Base-by-base conservation (phyloP, 495 filamentous ascomycete species). In the Aspergillus sclerotiicarbonarius region DNA sequence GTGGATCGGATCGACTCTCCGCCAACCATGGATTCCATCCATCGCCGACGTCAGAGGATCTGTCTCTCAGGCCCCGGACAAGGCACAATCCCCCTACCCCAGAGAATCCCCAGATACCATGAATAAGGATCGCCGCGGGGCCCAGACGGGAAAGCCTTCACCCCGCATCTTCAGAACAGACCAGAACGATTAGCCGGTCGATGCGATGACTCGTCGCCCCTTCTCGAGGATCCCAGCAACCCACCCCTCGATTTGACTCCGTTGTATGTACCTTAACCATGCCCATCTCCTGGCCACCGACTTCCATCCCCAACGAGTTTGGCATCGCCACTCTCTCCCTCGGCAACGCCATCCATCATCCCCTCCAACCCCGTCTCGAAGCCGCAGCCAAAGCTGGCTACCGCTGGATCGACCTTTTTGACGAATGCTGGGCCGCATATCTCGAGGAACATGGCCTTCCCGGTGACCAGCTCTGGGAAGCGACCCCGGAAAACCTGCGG, bases 361-460 rank as follows among this genome's bases (percentile, higher is more conserved):
- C 25, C 0, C 64, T 74, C 13, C 49, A 56, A 19, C 63, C 68
- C 4, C 62, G 70, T 20, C 59, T 74, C 15, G 50, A 66, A 52
- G 67, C 64, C 49, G 71, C 71, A 6, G 69, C 70, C 4, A 54
- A 64, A 53, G 63, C 66, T 0, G 70, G 71, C 0, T 74, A 68
- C 49, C 44, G 65, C 57, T 65, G 64, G 59, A 72, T 74, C 54
- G 71, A 72, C 47, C 60, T 74, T 5, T 74, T 74, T 45, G 71
- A 74, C 47, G 70, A 74, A 20, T 72, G 69, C 58, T 74, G 71
- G 71, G 71, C 68, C 7, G 64, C 64, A 5, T 72, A 72, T 45
- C 56, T 72, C 1, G 66, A 65, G 10, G 66, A 72, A 37, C 60
- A 72, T 39, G 52, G 46, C 5, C 48, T 71, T 1, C 50, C 69